Evolutionary conservation across 2,329 filamentous ascomycete genomes (phyloP).

Genomic region (Clonostachys solani): DNA sequence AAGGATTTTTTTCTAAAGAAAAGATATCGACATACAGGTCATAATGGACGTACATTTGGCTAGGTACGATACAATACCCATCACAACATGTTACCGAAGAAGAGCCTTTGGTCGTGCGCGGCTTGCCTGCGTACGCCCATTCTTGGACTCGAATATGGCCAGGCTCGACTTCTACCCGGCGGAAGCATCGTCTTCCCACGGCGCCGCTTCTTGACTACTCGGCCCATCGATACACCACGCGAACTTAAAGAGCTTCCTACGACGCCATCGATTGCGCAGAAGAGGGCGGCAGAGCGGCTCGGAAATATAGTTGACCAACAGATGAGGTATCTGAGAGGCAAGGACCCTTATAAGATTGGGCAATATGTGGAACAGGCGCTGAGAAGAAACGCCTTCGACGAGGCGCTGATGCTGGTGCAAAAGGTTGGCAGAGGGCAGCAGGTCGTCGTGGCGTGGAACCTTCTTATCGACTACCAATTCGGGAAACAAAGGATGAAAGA

Average conservation of each 20-base stretch:
- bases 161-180: too few relatives aligned
- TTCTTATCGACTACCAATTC: constrained; percentile 71
- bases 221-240: too few relatives aligned
- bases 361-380: constrained; percentile 62
- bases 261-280: neutral
- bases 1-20: constrained; percentile 2
- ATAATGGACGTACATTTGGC: neutral
- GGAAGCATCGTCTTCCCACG: too few relatives aligned
- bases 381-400: constrained; percentile 51
- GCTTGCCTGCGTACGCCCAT: too few relatives aligned
- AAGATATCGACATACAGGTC: neutral
- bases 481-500: constrained; percentile 51
- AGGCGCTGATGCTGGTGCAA: constrained; percentile 66
- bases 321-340: constrained; percentile 23
- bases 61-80: too few relatives aligned
- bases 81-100: too few relatives aligned
- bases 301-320: constrained; percentile 2
- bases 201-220: too few relatives aligned
- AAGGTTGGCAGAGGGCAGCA: constrained; percentile 62
- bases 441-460: constrained; percentile 82
- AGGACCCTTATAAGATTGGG: constrained; percentile 71
- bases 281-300: constrained; percentile 1
- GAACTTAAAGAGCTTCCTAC: too few relatives aligned
- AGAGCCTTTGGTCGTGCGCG: too few relatives aligned
- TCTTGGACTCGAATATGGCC: too few relatives aligned